phyloP scores from a whole-genome alignment of 306 rosid species.

The Fagus crenata region DNA sequence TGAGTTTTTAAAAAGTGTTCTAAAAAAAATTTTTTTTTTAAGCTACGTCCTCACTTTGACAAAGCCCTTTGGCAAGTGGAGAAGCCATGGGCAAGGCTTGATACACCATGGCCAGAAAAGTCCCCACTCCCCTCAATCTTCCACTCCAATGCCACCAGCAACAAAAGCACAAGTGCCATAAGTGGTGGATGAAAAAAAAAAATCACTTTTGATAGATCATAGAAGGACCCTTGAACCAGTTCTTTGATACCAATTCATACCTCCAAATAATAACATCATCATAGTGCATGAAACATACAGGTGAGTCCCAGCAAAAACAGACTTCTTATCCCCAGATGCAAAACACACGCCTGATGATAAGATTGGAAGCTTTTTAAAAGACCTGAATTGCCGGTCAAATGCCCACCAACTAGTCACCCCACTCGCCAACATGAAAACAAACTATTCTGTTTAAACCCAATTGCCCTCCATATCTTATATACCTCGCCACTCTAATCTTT shows the following conservation, averaged over 20 bases:
- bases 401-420: conserved; percentile 78
- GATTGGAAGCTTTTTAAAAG: conserved; percentile 52
- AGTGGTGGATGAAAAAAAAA: conserved; percentile 46
- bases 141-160: conserved; percentile 66
- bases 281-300: conserved; percentile 61
- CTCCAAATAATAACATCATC: conserved; percentile 62
- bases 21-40: too few species aligned
- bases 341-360: conserved; percentile 57
- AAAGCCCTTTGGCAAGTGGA: too few species aligned
- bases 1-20: too few species aligned
- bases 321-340: conserved; percentile 59
- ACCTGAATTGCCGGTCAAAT: conserved; percentile 53
- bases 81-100: too few species aligned
- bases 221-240: conserved; percentile 67
- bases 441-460: conserved; percentile 55
- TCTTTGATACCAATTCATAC: conserved; percentile 44
- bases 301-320: conserved; percentile 72
- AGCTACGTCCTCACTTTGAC: too few species aligned
- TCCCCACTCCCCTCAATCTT: background rate
- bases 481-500: conserved; percentile 51
- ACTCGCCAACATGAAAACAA: conserved; percentile 63
- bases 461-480: conserved; percentile 52
- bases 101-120: too few species aligned
- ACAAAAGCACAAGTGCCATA: conserved; percentile 59
- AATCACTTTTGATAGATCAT: conserved; percentile 62